phyloP scores from a whole-genome alignment of 768 basidiomycete species.

The Rhodotorula graminis region DNA sequence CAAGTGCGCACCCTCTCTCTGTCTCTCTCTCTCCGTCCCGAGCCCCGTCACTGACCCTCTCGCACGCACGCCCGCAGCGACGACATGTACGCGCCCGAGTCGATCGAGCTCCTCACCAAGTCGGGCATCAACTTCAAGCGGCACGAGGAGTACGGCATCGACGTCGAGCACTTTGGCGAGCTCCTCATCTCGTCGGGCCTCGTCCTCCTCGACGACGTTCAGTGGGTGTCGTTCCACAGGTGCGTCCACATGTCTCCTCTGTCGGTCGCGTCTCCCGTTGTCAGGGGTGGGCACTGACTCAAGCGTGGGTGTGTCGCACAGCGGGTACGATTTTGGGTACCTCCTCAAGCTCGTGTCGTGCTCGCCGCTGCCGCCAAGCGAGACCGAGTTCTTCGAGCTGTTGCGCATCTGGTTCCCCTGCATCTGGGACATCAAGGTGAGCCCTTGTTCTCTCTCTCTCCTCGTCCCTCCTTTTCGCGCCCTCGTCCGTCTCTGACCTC shows the following conservation, averaged over 20 bases:
- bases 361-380: slow-evolving; percentile 76
- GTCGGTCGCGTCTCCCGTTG: not conserved
- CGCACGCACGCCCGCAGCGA: slow-evolving; percentile 55
- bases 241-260: slow-evolving; percentile 49
- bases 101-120: slow-evolving; percentile 87
- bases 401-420: slow-evolving; percentile 89
- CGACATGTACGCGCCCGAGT: slow-evolving; percentile 98
- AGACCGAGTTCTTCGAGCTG: slow-evolving; percentile 83
- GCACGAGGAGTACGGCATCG: slow-evolving; percentile 85
- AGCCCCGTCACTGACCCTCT: no score
- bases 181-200: slow-evolving; percentile 93
- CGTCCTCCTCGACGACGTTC: slow-evolving; percentile 79
- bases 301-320: no score
- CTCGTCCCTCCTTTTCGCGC: no score
- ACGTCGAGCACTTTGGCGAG: slow-evolving; percentile 91
- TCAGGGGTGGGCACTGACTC: not conserved
- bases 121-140: slow-evolving; percentile 93
- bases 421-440: slow-evolving; percentile 85
- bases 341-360: slow-evolving; percentile 82
- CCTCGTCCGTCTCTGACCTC: not conserved
- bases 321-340: slow-evolving; percentile 99
- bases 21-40: not conserved
- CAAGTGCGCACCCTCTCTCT: slow-evolving; percentile 58
- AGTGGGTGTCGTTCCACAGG: slow-evolving; percentile 98
- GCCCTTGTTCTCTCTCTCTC: not conserved